phyloP scores from a whole-genome alignment of 257 asterid genomes.

The Capsicum chinense region DNA sequence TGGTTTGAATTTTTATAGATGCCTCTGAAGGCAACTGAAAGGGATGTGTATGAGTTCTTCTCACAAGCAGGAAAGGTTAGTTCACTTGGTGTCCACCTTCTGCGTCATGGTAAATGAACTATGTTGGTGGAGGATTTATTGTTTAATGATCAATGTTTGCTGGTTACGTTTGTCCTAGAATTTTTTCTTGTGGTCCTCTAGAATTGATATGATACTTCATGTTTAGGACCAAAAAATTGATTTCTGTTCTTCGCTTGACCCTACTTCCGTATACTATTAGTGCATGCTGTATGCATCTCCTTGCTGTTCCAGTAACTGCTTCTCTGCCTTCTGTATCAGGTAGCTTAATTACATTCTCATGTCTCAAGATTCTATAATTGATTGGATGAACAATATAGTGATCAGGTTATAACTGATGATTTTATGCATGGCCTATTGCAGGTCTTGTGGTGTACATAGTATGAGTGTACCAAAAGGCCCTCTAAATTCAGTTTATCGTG shows the following conservation, averaged over 20 bases:
- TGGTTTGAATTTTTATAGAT: conserved; percentile 53
- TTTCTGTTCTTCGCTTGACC: conserved; percentile 30
- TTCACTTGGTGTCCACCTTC: neutral
- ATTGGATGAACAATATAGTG: conserved; percentile 27
- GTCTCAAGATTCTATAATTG: conserved; percentile 31
- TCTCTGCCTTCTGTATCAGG: conserved; percentile 35
- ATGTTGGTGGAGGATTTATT: neutral
- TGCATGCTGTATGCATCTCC: conserved; percentile 33
- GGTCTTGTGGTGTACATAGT: conserved; percentile 32
- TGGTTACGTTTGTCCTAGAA: conserved; percentile 9
- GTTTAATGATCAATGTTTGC: conserved; percentile 10
- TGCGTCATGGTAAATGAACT: neutral
- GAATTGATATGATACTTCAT: conserved; percentile 27
- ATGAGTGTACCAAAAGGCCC: conserved; percentile 33
- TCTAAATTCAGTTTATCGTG: conserved; percentile 6
- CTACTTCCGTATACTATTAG: conserved; percentile 33
- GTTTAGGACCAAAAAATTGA: conserved; percentile 31
- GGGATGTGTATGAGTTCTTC: conserved; percentile 96
- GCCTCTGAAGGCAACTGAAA: conserved; percentile 98
- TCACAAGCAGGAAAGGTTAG: conserved; percentile 98
- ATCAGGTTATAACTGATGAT: conserved; percentile 30
- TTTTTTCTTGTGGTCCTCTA: conserved; percentile 21
- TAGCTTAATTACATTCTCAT: conserved; percentile 27
- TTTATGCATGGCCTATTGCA: conserved; percentile 36
- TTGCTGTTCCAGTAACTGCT: conserved; percentile 35